Evolutionary conservation across 495 filamentous ascomycete genomes (phyloP).

Genomic region (Recurvomyces mirabilis): DNA sequence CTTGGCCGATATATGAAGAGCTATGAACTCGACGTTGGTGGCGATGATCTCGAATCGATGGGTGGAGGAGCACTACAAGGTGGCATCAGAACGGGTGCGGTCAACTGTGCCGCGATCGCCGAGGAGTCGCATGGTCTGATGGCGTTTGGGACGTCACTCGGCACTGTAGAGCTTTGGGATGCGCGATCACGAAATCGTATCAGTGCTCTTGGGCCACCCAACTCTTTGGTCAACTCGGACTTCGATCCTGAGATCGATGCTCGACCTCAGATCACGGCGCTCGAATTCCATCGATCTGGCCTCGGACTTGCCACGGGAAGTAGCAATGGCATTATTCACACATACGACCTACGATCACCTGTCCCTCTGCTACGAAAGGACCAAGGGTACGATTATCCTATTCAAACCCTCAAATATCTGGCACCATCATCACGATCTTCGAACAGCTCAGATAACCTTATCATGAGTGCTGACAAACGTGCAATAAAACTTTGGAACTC

Average conservation of each 20-base stretch:
- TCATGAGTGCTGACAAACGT: constrained; percentile 82
- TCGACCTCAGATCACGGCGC: constrained; percentile 68
- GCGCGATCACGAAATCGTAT: constrained; percentile 68
- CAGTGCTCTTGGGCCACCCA: constrained; percentile 48
- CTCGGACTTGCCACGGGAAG: constrained; percentile 81
- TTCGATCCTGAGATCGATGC: no score
- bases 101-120: constrained; percentile 84
- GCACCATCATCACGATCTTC: constrained; percentile 56
- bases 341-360: constrained; percentile 88
- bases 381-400: constrained; percentile 90
- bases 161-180: constrained; percentile 97
- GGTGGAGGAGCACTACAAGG: constrained; percentile 66
- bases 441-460: constrained; percentile 60
- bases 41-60: constrained; percentile 56
- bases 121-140: constrained; percentile 83
- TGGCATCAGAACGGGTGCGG: constrained; percentile 64
- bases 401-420: constrained; percentile 81
- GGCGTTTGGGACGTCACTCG: constrained; percentile 87
- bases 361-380: constrained; percentile 79
- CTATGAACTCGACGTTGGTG: constrained; percentile 73
- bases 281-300: constrained; percentile 78
- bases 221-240: constrained; percentile 33
- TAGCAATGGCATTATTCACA: constrained; percentile 74
- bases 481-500: constrained; percentile 97
- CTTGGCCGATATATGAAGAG: constrained; percentile 77